Percentiles rank a stretch among this genome's conserved stretches.
These are phyloP conservation scores for Pleurotus platypus DNA, from an alignment of 768 basidiomycete species.

Conservation along the genomic window DNA sequence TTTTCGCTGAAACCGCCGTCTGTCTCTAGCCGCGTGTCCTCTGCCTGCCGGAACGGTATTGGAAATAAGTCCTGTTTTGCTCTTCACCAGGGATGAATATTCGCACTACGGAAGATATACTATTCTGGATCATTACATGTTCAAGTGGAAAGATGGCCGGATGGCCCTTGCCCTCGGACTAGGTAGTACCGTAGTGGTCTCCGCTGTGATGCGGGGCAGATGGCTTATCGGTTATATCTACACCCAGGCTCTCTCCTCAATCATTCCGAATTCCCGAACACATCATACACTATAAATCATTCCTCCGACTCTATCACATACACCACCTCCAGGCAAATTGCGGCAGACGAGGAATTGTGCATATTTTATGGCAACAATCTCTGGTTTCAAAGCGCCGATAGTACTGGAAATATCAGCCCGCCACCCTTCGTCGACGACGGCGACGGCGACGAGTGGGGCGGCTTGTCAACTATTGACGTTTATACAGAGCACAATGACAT, in stretches of 20 bases:
- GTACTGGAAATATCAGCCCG: background rate
- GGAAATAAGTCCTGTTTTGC: conserved; percentile 83
- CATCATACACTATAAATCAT: conserved; percentile 57
- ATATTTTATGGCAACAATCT: conserved; percentile 73
- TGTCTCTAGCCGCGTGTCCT: conserved; percentile 37
- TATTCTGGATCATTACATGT: conserved; percentile 71
- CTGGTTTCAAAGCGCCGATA: conserved; percentile 39
- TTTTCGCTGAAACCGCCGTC: background rate
- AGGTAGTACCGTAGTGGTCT: conserved; percentile 35
- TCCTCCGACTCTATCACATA: conserved; percentile 60
- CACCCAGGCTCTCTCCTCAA: conserved; percentile 76
- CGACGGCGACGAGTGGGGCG: conserved; percentile 42
- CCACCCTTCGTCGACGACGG: conserved; percentile 9
- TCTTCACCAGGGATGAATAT: conserved; percentile 72
- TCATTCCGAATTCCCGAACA: conserved; percentile 67
- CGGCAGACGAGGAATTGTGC: conserved; percentile 68
- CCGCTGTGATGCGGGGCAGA: no score
- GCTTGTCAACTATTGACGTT: conserved; percentile 26
- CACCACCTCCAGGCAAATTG: conserved; percentile 48
- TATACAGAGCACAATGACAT: conserved; percentile 14
- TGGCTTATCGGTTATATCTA: background rate
- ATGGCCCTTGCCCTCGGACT: conserved; percentile 80
- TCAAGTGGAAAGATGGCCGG: conserved; percentile 67
- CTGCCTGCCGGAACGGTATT: conserved; percentile 66
- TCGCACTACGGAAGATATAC: conserved; percentile 56